Conservation (phyloP, 2,329 filamentous ascomycete species). For the Arthrobotrys megalospora region DNA sequence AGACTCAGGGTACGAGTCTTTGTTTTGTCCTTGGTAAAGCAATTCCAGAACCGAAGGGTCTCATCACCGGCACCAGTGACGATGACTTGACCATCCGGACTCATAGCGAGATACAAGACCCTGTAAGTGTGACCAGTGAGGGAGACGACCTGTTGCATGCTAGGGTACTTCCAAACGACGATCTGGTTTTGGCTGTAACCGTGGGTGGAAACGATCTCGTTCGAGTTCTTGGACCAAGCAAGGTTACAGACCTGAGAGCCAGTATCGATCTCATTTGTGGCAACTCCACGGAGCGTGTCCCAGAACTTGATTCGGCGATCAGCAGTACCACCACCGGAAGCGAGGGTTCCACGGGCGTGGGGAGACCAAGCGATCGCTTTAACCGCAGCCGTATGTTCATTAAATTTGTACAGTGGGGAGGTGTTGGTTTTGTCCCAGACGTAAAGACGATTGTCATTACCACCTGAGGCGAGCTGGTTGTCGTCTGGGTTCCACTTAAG, state of each 20-base stretch:
- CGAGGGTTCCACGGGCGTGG: slow-evolving; percentile 93
- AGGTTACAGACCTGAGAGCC: slow-evolving; percentile 99
- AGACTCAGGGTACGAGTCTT: slow-evolving; percentile 73
- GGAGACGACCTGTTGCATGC: slow-evolving; percentile 96
- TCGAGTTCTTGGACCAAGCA: slow-evolving; percentile 96
- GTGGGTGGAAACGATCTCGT: slow-evolving; percentile 96
- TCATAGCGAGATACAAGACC: slow-evolving; percentile 97
- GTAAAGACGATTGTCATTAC: slow-evolving; percentile 99
- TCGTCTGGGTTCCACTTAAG: slow-evolving; percentile 98
- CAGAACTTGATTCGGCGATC: slow-evolving; percentile 98
- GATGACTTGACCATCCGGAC: slow-evolving; percentile 91
- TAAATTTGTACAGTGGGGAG: slow-evolving; percentile 92
- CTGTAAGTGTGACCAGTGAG: slow-evolving; percentile 97
- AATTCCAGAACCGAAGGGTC: slow-evolving; percentile 95
- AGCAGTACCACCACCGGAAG: slow-evolving; percentile 93
- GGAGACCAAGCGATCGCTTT: slow-evolving; percentile 99
- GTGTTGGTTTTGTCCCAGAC: slow-evolving; percentile 98
- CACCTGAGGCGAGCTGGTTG: slow-evolving; percentile 92
- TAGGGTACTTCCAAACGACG: slow-evolving; percentile 99
- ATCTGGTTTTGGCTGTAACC: slow-evolving; percentile 99
- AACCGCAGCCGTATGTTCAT: slow-evolving; percentile 93
- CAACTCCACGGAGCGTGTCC: slow-evolving; percentile 87
- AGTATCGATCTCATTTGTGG: slow-evolving; percentile 91
- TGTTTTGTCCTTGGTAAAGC: slow-evolving; percentile 81
- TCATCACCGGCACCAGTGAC: slow-evolving; percentile 97